Evolutionary conservation across 805 yeast genomes (phyloP).

Genomic region (Teunomyces cretensis): DNA sequence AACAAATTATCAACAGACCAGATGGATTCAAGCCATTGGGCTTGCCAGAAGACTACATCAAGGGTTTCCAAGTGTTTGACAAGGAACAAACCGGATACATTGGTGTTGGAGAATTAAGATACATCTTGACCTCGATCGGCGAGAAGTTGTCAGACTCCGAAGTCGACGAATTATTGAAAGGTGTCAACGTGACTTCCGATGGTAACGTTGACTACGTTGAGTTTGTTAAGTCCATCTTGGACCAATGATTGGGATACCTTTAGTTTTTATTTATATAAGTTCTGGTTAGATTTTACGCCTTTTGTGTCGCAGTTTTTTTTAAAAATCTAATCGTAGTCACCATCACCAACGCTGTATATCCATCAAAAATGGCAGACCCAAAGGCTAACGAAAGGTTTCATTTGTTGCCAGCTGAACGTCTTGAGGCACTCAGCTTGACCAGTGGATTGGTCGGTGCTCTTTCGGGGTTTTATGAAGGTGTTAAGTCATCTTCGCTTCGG

Average conservation of each 20-base stretch:
- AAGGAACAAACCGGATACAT: slow-evolving; percentile 94
- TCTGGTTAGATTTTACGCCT: not conserved
- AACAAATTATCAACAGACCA: slow-evolving; percentile 76
- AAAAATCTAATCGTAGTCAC: not conserved
- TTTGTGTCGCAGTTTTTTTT: not conserved
- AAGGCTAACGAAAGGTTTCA: slow-evolving; percentile 46
- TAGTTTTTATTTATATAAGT: not conserved
- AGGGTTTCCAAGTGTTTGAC: slow-evolving; percentile 93
- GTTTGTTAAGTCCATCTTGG: slow-evolving; percentile 89
- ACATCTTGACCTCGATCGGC: slow-evolving; percentile 92
- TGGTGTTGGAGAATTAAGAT: slow-evolving; percentile 95
- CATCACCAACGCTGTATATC: not conserved
- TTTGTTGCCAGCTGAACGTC: slow-evolving; percentile 45
- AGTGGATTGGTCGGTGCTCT: slow-evolving; percentile 46
- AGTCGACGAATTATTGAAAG: slow-evolving; percentile 94
- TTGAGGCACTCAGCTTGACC: slow-evolving; percentile 40
- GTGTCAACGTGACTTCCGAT: slow-evolving; percentile 89
- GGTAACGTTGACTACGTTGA: slow-evolving; percentile 94
- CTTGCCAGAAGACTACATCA: slow-evolving; percentile 86
- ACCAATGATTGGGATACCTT: slow-evolving; percentile 55
- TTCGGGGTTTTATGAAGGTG: slow-evolving; percentile 63
- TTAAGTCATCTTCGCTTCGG: slow-evolving; percentile 51
- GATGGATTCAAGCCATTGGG: slow-evolving; percentile 87
- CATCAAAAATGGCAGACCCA: slow-evolving; percentile 3
- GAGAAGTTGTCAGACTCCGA: slow-evolving; percentile 88